Evolutionary conservation across 2,329 filamentous ascomycete species (phyloP), one percentile per base, ranked within the genome.

Genomic region (Didymella arachidicola): DNA sequence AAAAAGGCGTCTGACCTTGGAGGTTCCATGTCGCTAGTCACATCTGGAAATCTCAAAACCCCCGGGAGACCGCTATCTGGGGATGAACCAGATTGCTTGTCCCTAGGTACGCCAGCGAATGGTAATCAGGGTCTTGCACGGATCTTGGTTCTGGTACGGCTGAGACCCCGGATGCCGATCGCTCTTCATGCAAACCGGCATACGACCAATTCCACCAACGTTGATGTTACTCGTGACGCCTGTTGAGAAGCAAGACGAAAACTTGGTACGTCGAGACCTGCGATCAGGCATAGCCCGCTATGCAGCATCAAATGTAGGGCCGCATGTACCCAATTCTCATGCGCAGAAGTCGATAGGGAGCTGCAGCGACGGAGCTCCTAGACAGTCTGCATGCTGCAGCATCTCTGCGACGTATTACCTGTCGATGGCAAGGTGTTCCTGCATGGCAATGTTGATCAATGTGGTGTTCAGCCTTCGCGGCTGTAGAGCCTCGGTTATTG

Each of bases 111-210:
- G n/a, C 45, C 8, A 30, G 30, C 14, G 22, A 18, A 26, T 14
- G 55, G 25, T n/a, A 34, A n/a, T 45, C 49, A 49, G 50, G 50
- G 50, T 58, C 43, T 44, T 30, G 16, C 14, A 18, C 30, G 27
- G 26, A 58, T 44, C 22, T 58, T 48, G 49, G 44, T 44, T 53
- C 16, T 32, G 49, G 18, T 34, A 44, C 49, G 50, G 45, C 50
- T 49, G 44, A 53, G 43, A 57, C 56, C 49, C 36, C 41, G 38
- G 2, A 39, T 34, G 43, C 38, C 18, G 29, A n/a, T n/a, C 27
- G 2, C 41, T 45, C 22, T 39, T 12, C 19, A 38, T 32, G 25
- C 39, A 27, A 32, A 45, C 26, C 27, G 30, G 25, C 8, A 19
- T 11, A 43, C 26, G 32, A 16, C 10, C 4, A 14, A 7, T 34